Conservation (phyloP, 768 basidiomycete genomes). For the Collybia nuda region DNA sequence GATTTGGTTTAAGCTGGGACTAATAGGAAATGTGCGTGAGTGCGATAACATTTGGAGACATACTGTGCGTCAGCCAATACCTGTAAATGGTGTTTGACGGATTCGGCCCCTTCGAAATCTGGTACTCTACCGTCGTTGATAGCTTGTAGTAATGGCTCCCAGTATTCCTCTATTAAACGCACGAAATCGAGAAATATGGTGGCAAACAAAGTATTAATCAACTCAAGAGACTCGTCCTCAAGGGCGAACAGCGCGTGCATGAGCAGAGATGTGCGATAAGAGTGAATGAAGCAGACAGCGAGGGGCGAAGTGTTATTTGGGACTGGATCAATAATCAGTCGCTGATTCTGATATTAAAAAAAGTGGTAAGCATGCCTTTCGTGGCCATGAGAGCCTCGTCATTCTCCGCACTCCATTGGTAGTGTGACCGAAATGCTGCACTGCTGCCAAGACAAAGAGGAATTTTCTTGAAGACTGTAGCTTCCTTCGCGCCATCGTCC, state of each 20-base stretch:
- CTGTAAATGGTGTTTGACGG: slow-evolving; percentile 2
- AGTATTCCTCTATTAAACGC: slow-evolving; percentile 6
- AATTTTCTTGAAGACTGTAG: slow-evolving; percentile 1
- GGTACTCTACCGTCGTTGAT: slow-evolving; percentile 5
- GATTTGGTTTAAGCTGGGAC: slow-evolving; percentile 4
- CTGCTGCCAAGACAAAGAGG: slow-evolving; percentile 6
- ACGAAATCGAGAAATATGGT: slow-evolving; percentile 7
- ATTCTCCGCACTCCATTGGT: slow-evolving; percentile 3
- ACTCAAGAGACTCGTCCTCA: slow-evolving; percentile 1
- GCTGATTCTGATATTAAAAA: neutral
- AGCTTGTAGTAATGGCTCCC: slow-evolving; percentile 5
- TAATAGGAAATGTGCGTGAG: neutral
- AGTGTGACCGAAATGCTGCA: neutral
- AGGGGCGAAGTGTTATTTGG: slow-evolving; percentile 6
- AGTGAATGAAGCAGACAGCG: slow-evolving; percentile 5
- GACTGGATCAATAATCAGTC: neutral
- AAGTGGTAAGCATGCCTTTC: neutral
- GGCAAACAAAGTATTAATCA: slow-evolving; percentile 6
- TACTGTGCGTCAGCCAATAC: neutral
- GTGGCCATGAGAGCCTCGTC: slow-evolving; percentile 1
- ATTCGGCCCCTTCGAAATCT: slow-evolving; percentile 4
- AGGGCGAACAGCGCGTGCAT: slow-evolving; percentile 10
- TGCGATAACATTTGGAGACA: neutral
- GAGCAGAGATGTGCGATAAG: slow-evolving; percentile 4
- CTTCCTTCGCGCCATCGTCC: neutral